phyloP scores from a whole-genome alignment of 805 yeast species.

The Pichia exigua region DNA sequence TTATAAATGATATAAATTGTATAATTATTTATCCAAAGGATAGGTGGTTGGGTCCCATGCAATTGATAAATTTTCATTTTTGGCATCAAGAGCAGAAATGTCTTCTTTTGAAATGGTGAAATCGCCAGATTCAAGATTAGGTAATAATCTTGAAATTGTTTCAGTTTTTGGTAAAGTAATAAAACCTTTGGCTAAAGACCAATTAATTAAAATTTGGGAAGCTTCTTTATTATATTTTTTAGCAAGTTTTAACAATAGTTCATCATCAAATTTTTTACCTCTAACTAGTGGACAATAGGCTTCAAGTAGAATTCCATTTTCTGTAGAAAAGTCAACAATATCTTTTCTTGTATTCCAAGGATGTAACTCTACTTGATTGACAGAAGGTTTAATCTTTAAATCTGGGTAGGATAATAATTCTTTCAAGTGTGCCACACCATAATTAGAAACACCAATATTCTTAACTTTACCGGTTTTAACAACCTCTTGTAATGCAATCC shows the following conservation, averaged over 20 bases:
- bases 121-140: constrained; percentile 34
- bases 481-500: constrained; percentile 48
- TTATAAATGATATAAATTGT: too few relatives aligned
- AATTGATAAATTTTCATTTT: constrained; percentile 22
- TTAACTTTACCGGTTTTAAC: constrained; percentile 40
- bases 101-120: constrained; percentile 33
- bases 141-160: constrained; percentile 25
- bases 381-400: constrained; percentile 35
- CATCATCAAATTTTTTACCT: constrained; percentile 39
- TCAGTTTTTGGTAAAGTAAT: constrained; percentile 31
- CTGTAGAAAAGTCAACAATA: constrained; percentile 35
- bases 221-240: constrained; percentile 39
- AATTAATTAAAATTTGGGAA: constrained; percentile 54
- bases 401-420: constrained; percentile 35
- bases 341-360: constrained; percentile 41
- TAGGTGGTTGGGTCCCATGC: constrained; percentile 21
- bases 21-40: constrained; percentile 14
- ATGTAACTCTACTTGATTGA: constrained; percentile 42
- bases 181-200: constrained; percentile 60
- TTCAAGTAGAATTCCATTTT: constrained; percentile 41
- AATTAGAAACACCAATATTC: constrained; percentile 58
- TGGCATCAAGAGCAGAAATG: constrained; percentile 28
- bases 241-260: constrained; percentile 35
- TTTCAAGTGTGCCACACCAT: constrained; percentile 41
- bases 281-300: constrained; percentile 61